Evolutionary conservation across 768 basidiomycete genomes (phyloP), one percentile per base, ranked within the genome.

Genomic region (Tricholoma furcatifolium): DNA sequence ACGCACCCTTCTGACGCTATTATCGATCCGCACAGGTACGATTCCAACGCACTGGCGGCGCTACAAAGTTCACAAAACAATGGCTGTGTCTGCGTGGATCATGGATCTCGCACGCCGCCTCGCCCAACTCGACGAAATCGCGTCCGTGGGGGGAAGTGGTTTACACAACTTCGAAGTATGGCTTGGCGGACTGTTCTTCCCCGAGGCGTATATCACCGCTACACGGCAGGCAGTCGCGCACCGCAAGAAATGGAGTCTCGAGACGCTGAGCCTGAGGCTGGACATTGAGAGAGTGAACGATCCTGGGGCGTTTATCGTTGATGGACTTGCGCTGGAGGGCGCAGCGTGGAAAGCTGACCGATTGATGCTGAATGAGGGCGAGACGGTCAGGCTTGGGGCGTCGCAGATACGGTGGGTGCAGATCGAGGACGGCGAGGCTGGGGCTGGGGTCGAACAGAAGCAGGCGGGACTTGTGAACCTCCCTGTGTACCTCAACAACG

Each of bases 151-250:
- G 2, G 84, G 87, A 56, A 84, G 77, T 7, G 7, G 27, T 62
- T 70, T 87, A 57, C 78, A 74, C 58, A 76, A 89, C 60, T 73
- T 89, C 43, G 84, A 91, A 68, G 89, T 97, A 41, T 93, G 92
- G 90, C 82, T 98, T 12, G 94, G 96, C 20, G 91, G 92, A 0
- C 69, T 99, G 51, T 98, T 98, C 80, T 94, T 91, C 81, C 97
- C 96, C 0, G 92, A 95, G 64, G 95, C 94, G 3, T 98, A 93
- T 66, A 81, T 98, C 62, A 98, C 96, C 1, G 96, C 96, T 2
- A 95, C 93, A 2, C 80, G 96, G 46, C 96, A 99, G 69, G 85
- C 91, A n/a, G 90, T 94, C 4, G 97, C 96, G 2, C 95, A 98
- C 66, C 78, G 85, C 50, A 93, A 88, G 72, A 84, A 85, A 59